Conservation (phyloP, 441 rosid genomes). For the Rhodomyrtus psidioides region DNA sequence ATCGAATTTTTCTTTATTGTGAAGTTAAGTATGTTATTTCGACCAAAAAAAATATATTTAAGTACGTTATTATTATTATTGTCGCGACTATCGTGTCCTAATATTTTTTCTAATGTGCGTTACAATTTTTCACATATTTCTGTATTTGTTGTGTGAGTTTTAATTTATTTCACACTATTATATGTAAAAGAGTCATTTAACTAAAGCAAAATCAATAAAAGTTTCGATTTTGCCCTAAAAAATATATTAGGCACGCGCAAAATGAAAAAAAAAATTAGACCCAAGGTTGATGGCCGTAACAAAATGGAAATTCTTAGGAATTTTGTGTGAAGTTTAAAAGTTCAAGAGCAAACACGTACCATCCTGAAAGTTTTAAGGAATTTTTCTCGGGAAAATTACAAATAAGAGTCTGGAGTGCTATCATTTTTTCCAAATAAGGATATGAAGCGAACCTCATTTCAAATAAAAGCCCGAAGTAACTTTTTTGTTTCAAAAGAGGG, state of each 20-base stretch:
- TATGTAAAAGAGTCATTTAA: background rate
- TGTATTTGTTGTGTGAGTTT: background rate
- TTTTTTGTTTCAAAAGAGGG: no score
- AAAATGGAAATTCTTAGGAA: background rate
- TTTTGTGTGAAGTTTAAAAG: background rate
- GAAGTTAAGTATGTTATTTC: background rate
- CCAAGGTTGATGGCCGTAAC: background rate
- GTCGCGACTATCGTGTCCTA: background rate
- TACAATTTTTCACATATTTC: background rate
- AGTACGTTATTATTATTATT: background rate
- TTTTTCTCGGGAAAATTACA: background rate
- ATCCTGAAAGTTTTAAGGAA: background rate
- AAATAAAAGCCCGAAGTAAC: no score
- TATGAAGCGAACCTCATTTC: no score
- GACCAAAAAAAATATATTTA: no score
- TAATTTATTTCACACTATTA: background rate
- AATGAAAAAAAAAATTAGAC: background rate
- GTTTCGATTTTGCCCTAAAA: background rate
- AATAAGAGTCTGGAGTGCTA: accelerated
- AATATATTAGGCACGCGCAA: background rate
- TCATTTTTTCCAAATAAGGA: no score
- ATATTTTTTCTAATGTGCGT: background rate
- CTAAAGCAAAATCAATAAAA: background rate
- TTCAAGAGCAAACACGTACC: background rate
- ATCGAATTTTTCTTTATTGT: background rate